A percentile compares a stretch with the other conserved stretches of the same genome.
These are phyloP conservation scores for Moelleriella libera DNA, from an alignment of 2,329 filamentous ascomycete genomes.

Conservation along the genomic window DNA sequence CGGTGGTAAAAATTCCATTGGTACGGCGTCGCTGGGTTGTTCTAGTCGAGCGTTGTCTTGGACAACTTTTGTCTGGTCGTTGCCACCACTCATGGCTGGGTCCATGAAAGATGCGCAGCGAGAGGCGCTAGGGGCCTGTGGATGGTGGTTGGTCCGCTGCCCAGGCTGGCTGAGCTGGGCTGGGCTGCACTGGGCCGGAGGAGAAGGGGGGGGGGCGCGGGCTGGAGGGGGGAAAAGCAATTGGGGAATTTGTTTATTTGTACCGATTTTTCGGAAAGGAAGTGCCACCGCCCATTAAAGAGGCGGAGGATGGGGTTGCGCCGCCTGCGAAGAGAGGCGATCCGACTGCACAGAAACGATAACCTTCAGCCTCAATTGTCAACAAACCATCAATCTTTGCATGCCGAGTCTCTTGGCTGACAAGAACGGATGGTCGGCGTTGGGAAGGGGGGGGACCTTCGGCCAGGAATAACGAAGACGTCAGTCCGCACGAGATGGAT, in stretches of 20 bases:
- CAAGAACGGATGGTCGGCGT: no score
- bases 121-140: not conserved
- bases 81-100: conserved; percentile 17
- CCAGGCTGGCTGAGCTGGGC: not conserved
- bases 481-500: conserved; percentile 1
- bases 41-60: conserved; percentile 15
- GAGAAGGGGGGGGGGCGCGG: conserved; percentile 1
- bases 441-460: no score
- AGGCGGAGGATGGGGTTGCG: no score
- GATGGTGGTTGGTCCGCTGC: not conserved
- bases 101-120: conserved; percentile 13
- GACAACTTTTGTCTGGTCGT: conserved; percentile 7
- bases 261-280: no score
- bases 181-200: not conserved
- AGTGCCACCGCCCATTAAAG: no score
- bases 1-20: conserved; percentile 20
- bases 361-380: no score
- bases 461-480: conserved; percentile 1
- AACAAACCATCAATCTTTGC: no score
- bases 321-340: no score
- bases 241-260: not conserved
- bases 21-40: conserved; percentile 21
- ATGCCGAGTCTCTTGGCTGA: no score
- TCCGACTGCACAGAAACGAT: no score
- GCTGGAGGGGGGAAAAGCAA: conserved; percentile 6